Evolutionary conservation across 352 stramenopile species (phyloP), one percentile per base, ranked within the genome.

Genomic region (Pythium monospermum): DNA sequence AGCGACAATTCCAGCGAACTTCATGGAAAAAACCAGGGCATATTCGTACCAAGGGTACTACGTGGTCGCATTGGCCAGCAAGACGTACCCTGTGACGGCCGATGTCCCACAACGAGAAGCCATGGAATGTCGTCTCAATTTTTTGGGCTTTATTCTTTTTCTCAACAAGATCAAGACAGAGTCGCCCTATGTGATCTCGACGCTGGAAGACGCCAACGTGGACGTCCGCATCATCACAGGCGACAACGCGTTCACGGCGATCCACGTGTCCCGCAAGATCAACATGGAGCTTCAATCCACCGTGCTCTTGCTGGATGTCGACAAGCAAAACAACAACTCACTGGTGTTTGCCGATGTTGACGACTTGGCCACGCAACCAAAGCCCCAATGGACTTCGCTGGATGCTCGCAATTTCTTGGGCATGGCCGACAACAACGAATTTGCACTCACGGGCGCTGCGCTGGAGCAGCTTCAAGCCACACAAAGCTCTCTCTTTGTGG

Each of bases 161-260:
- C 58, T 85, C 18, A 98, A 98, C 61, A 69, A 83, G 48, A 78
- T 97, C 48, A 95, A 94, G 53, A 59, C 76, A n/a, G 83, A 97
- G 40, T 78, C 85, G 1, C 68, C 70, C 16, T 80, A 79, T 39
- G 88, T 96, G 0, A 83, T 97, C 36, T 53, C 61, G 25, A 68
- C 87, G 18, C 66, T 97, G 1, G 65, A 87, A 15, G 70, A 82
- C 42, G 85, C 81, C 25, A 68, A 77, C 5, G 68, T 97, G 16
- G 68, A 86, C 42, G 77, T 88, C 32, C 78, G 74, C 15, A 96
- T 98, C 41, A 84, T 97, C 39, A 97, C 91, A 4, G 87, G 87
- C 13, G 85, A 97, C 59, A 92, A 91, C 43, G 81, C 79, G 27
- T 70, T 91, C 40, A 91, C 76, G 2, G 77, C 75, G 2, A 72